Base-by-base conservation (phyloP, 306 rosid genomes). In the Inga laurina region DNA sequence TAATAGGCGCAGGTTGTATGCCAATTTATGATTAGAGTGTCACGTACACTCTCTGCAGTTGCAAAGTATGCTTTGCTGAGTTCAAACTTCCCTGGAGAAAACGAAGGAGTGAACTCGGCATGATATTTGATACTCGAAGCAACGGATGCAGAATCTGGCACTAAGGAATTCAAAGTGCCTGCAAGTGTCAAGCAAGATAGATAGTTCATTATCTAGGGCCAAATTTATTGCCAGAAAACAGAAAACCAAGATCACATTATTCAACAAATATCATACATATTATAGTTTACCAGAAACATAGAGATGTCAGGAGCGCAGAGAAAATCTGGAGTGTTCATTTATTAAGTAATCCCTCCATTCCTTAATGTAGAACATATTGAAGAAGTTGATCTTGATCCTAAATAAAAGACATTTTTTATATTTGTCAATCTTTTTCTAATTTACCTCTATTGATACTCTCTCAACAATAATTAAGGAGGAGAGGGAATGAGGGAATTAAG, bases 61-160 rank as follows among this genome's bases (percentile, higher is more conserved):
- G 99, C 97, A 86, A 80, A 84, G 89, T 14, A 93, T 41, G 98
- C 94, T 87, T 96, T 96, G 45, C 89, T 86, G 49, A 86, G 93
- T 71, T 90, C 93, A 85, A 92, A 91, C 52, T 81, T 81, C 89
- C 87, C 97, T 0, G 97, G 92, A 69, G 99, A 92, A 83, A 93
- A 96, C 30, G 83, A 85, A 7, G 94, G 85, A 30, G 94, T 96
- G 92, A 96, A 96, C 89, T 93, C 97, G 13, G 97, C 93, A 84
- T 93, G 99, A 86, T 91, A 93, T 79, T 93, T 93, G 88, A 96
- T 93, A 83, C 97, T 92, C 12, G 97, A 86, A 80, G 94, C 93
- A 74, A 93, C 80, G 21, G 98, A 90, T 73, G 85, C 81, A 78
- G 96, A 88, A 81, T 95, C 95, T 14, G 93, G 88, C 10, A 83